Conservation (phyloP, 345 rosid species). For the Gossypium australe region DNA sequence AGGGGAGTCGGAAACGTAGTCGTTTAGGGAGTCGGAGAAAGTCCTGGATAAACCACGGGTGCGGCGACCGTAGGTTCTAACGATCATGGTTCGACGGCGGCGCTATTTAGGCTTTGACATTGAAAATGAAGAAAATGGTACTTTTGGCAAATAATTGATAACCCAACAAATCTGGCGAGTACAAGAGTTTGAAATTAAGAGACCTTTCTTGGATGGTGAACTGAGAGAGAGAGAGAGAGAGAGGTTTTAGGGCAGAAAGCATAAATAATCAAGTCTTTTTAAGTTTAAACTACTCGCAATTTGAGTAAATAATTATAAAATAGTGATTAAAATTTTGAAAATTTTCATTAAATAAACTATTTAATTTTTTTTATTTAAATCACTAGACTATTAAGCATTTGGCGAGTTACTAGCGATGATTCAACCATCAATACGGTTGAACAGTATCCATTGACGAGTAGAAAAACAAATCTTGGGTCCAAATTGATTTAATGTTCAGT, state of each 20-base stretch:
- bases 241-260: not conserved
- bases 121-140: slow-evolving; percentile 13
- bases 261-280: too few species aligned
- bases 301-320: too few species aligned
- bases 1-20: slow-evolving; percentile 35
- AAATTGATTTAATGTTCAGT: too few species aligned
- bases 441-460: too few species aligned
- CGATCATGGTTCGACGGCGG: slow-evolving; percentile 50
- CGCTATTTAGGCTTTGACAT: slow-evolving; percentile 15
- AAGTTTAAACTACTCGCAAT: too few species aligned
- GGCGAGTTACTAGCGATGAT: accelerated
- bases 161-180: not conserved
- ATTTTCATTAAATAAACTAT: too few species aligned
- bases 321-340: too few species aligned
- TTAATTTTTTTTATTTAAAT: too few species aligned
- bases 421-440: too few species aligned
- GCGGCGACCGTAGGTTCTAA: slow-evolving; percentile 93
- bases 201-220: not conserved
- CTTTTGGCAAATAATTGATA: not conserved
- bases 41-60: slow-evolving; percentile 45
- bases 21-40: slow-evolving; percentile 44
- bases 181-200: not conserved
- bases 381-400: accelerated
- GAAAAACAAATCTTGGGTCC: accelerated
- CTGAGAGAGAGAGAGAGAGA: not conserved